A percentile compares a stretch with the other conserved stretches of the same genome.
These are phyloP conservation scores for Rhizopus microsporus DNA, from an alignment of 371 early-diverging fungal species.

Conservation along the genomic window DNA sequence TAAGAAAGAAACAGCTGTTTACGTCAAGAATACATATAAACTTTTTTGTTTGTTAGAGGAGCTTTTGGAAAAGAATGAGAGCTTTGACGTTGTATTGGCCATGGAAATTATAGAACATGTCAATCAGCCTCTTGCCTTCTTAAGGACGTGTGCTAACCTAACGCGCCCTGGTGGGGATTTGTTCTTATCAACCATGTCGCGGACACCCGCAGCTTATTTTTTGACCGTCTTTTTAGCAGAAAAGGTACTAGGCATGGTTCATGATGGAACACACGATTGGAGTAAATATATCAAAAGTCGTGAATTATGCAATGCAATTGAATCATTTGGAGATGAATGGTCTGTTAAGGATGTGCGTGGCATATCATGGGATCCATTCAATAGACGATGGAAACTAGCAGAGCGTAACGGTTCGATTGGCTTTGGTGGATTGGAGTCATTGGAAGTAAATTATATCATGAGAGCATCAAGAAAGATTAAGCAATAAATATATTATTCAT, in stretches of 20 bases:
- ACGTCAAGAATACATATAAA: background rate
- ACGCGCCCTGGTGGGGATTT: conserved; percentile 71
- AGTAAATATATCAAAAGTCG: conserved; percentile 71
- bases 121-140: conserved; percentile 70
- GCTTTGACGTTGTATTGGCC: conserved; percentile 83
- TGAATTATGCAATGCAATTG: conserved; percentile 26
- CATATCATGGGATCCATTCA: conserved; percentile 48
- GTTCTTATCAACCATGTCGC: conserved; percentile 90
- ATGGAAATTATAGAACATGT: conserved; percentile 96
- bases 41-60: conserved; percentile 47
- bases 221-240: conserved; percentile 88
- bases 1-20: conserved; percentile 19
- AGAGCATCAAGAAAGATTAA: conserved; percentile 32
- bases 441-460: conserved; percentile 54
- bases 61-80: conserved; percentile 50
- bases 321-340: conserved; percentile 45
- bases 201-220: conserved; percentile 74
- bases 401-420: conserved; percentile 37
- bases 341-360: conserved; percentile 46
- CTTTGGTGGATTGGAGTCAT: conserved; percentile 35
- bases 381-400: conserved; percentile 39
- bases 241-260: conserved; percentile 77
- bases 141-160: conserved; percentile 65
- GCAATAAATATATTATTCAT: conserved; percentile 6
- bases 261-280: conserved; percentile 87